Base-by-base conservation (phyloP, 805 yeast genomes). In the Candida krabiensis region DNA sequence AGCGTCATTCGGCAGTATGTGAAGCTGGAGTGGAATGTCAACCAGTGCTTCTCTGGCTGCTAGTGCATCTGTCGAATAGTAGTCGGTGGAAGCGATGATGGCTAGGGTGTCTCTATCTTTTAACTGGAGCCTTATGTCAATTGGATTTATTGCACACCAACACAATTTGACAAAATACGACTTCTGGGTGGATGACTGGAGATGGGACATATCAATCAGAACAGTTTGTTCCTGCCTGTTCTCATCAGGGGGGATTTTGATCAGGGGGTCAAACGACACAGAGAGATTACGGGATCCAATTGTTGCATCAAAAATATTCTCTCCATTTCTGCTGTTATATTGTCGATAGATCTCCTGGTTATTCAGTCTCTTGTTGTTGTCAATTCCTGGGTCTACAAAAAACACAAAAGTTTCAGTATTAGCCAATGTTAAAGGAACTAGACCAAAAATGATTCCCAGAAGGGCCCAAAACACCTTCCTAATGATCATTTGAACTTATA, bases 141-240 rank as follows among this genome's bases (percentile, higher is more conserved):
- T 35, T 7, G 63, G 63, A 27, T 51, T 44, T 3, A 55, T 45
- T 2, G 63, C 60, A 23, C 50, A 30, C 61, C 61, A 58, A 37
- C 58, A 49, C 4, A 53, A 42, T 28, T 46, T 48, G 16, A 46
- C 30, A 14, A 30, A 27, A 31, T 43, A 41, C 4, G 31, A 16
- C 7, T 23, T 4, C 16, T 8, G n/a, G 2, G 25, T 12, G 4
- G 13, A 16, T 18, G 41, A 15, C 8, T 17, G 19, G n/a, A 38
- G 34, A 5, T 23, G 14, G 6, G 44, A 38, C 27, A 44, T 22
- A 27, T 29, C 33, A 4, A 47, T 21, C 1, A 27, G 27, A 5
- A 35, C 13, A 22, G 30, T 28, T 21, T 34, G 22, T 19, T 21
- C n/a, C 35, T 51, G 49, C 18, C 17, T n/a, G 37, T 49, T 40